A percentile compares a stretch with the other conserved stretches of the same genome.
phyloP scores from a whole-genome alignment of 225 moss, liverwort and hornwort species.

The Polytrichum formosum region DNA sequence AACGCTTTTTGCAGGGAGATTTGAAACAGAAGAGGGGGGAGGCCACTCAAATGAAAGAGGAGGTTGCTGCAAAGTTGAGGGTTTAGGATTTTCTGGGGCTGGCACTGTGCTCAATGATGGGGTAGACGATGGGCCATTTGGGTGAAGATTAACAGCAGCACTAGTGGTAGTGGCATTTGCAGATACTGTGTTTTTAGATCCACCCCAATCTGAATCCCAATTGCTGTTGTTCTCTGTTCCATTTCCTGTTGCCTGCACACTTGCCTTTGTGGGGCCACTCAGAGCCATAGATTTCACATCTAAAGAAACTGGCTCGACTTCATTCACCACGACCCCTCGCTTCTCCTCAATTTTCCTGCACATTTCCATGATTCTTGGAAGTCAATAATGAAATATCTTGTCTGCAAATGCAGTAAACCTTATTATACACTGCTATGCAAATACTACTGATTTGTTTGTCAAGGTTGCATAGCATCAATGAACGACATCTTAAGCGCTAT shows the following conservation, averaged over 20 bases:
- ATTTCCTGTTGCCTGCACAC: conserved; percentile 24
- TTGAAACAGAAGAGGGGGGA: neutral
- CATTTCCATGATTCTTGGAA: neutral
- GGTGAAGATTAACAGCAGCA: conserved; percentile 1
- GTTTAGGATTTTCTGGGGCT: conserved; percentile 18
- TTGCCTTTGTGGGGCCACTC: conserved; percentile 16
- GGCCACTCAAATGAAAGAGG: neutral
- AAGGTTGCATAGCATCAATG: too few species aligned
- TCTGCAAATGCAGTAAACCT: too few species aligned
- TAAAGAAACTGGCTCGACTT: conserved; percentile 49
- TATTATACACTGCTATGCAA: too few species aligned
- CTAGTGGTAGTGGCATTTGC: conserved; percentile 1
- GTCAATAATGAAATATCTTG: too few species aligned
- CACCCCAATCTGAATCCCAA: conserved; percentile 52
- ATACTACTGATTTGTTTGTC: too few species aligned
- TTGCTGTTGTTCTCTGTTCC: conserved; percentile 19
- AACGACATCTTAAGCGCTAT: conserved; percentile 1
- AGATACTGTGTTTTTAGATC: conserved; percentile 16
- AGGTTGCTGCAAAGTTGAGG: neutral
- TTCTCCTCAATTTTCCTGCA: conserved; percentile 64
- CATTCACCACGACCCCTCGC: conserved; percentile 47
- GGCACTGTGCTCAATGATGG: conserved; percentile 26
- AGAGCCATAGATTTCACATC: conserved; percentile 57
- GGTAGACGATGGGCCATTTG: conserved; percentile 28
- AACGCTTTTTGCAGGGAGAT: neutral